These are phyloP conservation scores for Mycena polygramma DNA, from an alignment of 768 basidiomycete genomes.

Conservation along the genomic window DNA sequence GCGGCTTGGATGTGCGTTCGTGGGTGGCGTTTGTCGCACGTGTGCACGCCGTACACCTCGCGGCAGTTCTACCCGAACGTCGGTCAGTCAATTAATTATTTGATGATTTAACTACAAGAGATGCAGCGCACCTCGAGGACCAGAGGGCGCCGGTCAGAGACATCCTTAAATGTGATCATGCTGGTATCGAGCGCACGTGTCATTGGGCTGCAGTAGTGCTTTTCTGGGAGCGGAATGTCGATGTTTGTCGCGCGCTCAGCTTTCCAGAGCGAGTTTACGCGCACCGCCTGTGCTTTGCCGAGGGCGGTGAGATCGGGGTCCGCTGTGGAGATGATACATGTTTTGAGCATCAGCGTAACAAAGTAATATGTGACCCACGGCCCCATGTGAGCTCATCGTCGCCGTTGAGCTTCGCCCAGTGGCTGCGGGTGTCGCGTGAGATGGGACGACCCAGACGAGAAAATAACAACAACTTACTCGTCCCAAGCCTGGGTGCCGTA, in stretches of 20 bases:
- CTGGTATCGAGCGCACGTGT: constrained; percentile 72
- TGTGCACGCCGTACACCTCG: constrained; percentile 76
- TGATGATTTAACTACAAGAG: too few species aligned
- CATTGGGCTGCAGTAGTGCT: constrained; percentile 73
- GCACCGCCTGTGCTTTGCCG: constrained; percentile 69
- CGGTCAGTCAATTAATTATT: too few species aligned
- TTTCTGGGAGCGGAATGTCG: constrained; percentile 64
- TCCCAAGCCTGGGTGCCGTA: constrained; percentile 74
- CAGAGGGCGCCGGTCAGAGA: constrained; percentile 49
- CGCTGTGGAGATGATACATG: constrained; percentile 52
- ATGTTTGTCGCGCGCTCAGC: constrained; percentile 53
- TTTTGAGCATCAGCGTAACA: background rate
- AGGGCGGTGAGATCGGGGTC: constrained; percentile 73
- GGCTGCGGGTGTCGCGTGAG: constrained; percentile 48
- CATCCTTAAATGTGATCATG: constrained; percentile 62
- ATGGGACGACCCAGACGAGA: background rate
- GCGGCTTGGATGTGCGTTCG: constrained; percentile 59
- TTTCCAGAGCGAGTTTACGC: constrained; percentile 61
- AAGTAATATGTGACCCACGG: constrained; percentile 58
- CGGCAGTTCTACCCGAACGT: constrained; percentile 73
- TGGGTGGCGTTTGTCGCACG: constrained; percentile 74
- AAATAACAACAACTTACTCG: constrained; percentile 54
- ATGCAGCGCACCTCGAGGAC: constrained; percentile 75
- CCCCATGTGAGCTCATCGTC: constrained; percentile 82
- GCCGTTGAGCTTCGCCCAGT: constrained; percentile 74